Conservation (phyloP, 1,284 basidiomycete species). For the Irpex sp. region DNA sequence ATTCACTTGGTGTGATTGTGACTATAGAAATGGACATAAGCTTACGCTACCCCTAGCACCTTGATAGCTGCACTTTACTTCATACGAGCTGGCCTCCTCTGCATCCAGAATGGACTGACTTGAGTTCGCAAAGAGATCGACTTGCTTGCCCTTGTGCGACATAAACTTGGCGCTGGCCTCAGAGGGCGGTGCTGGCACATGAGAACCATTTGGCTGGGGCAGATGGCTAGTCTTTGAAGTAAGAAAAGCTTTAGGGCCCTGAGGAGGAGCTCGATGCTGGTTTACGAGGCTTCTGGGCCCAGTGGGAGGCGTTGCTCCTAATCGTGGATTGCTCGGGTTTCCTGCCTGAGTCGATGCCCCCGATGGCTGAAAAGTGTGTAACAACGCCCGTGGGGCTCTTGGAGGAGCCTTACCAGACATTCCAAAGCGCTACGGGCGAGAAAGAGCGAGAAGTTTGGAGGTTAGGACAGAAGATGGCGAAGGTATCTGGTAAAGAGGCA, state of each 20-base stretch:
- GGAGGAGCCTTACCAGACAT: constrained; percentile 77
- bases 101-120: constrained; percentile 5
- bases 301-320: constrained; percentile 51
- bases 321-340: constrained; percentile 28
- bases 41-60: constrained; percentile 20
- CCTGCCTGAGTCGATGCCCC: constrained; percentile 18
- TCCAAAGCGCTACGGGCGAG: constrained; percentile 8
- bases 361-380: constrained; percentile 38
- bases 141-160: constrained; percentile 31
- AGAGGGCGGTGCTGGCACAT: constrained; percentile 25
- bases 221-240: constrained; percentile 28
- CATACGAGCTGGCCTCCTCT: constrained; percentile 15
- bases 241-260: constrained; percentile 9
- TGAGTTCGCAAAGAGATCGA: constrained; percentile 20
- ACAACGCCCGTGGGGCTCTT: constrained; percentile 63
- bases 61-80: constrained; percentile 20
- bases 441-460: too few relatives aligned
- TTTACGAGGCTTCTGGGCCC: constrained; percentile 53
- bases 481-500: too few relatives aligned
- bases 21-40: constrained; percentile 18
- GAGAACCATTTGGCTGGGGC: constrained; percentile 16
- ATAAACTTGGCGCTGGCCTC: constrained; percentile 24
- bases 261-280: constrained; percentile 10
- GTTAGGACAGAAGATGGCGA: too few relatives aligned
- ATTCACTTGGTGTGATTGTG: constrained; percentile 25